Percentiles rank a stretch among this genome's conserved stretches.
phyloP scores from a whole-genome alignment of 306 rosid species.

The Cicer cuneatum region DNA sequence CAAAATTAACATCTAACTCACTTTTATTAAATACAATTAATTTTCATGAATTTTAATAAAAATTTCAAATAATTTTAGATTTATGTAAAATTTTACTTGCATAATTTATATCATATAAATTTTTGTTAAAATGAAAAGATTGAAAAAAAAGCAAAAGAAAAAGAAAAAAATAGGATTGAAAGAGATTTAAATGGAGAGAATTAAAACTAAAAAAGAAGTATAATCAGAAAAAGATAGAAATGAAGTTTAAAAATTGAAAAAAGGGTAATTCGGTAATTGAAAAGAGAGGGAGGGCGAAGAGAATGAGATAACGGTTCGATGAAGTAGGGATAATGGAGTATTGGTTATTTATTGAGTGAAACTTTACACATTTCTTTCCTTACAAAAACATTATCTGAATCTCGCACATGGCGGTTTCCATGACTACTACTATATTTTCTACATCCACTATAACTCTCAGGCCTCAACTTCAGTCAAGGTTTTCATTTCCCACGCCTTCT shows the following conservation, averaged over 20 bases:
- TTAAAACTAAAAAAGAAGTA: too few relatives aligned
- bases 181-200: too few relatives aligned
- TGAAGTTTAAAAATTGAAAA: not conserved
- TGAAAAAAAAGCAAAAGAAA: too few relatives aligned
- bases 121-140: too few relatives aligned
- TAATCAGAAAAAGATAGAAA: not conserved
- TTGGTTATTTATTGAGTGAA: not conserved
- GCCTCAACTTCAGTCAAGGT: not conserved
- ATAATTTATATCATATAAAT: too few relatives aligned
- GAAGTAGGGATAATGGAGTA: not conserved
- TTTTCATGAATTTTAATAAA: too few relatives aligned
- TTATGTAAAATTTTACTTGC: too few relatives aligned
- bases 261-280: slow-evolving; percentile 31
- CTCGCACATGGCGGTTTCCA: slow-evolving; percentile 28
- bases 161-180: too few relatives aligned
- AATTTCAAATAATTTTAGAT: too few relatives aligned
- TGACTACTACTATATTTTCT: slow-evolving; percentile 17
- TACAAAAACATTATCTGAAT: not conserved
- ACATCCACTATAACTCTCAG: not conserved
- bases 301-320: not conserved
- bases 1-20: too few relatives aligned
- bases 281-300: not conserved
- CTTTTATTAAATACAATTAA: too few relatives aligned
- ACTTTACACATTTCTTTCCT: too few relatives aligned
- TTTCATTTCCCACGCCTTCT: not conserved